Evolutionary conservation across 306 rosid genomes (phyloP), one percentile per base, ranked within the genome.

Genomic region (Carpinus viminea): DNA sequence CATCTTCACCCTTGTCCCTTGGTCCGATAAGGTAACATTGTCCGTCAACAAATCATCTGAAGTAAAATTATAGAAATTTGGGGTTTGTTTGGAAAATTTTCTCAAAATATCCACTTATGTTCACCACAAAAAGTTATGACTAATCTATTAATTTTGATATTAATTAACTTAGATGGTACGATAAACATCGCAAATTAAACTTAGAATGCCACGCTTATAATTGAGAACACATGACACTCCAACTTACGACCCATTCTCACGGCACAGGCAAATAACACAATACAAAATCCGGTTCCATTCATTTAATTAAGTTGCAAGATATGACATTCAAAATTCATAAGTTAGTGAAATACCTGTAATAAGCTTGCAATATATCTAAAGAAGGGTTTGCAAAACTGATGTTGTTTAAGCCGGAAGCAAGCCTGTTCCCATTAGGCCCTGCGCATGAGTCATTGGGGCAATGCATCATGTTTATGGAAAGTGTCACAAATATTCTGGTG

Each of bases 341-440:
- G n/a, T n/a, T n/a, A n/a, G n/a, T n/a, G n/a, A n/a, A n/a, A 7
- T 83, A 87, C 84, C 86, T 52, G 87, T 88, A 83, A 73, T 86
- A 90, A 18, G 92, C 89, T 85, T 90, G 82, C 13, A 88, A 68
- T 18, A 90, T 73, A 62, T 80, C 82, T 46, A 73, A 64, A 9
- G 9, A 10, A 47, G 89, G 92, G 31, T 17, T 8, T 16, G 74
- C 79, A 60, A 88, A 90, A 28, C 87, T 88, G 70, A 83, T 78
- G 83, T 88, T 90, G 85, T 81, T 88, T 77, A 90, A 52, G 68
- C 82, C 81, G 3, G 92, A 56, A 38, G 92, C 80, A 0, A 88
- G 64, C 70, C 89, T 76, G 5, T 83, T 85, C 41, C 83, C 85
- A 60, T 70, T 79, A 28, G 87, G 88, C 50, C 89, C 94, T 10